Evolutionary conservation across 1,284 basidiomycete species (phyloP), one percentile per base, ranked within the genome.

Genomic region (Fomitopsis betulina): DNA sequence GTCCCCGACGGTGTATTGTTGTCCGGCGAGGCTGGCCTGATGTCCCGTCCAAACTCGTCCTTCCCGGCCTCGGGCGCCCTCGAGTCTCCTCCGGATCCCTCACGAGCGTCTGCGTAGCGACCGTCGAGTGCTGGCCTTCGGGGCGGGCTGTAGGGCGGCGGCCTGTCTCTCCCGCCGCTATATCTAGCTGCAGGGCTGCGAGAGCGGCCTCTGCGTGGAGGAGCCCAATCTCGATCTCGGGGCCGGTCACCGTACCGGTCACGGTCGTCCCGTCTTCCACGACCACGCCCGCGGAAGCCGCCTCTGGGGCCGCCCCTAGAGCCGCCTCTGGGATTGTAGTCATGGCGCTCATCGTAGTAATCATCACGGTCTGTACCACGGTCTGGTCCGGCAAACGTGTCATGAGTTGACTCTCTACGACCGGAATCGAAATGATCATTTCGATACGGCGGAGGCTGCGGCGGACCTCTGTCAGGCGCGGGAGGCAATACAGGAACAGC

Each of bases 11-110:
- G 62, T 33, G 60, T 37, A 15, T 37, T 53, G 63, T 67, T 68
- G 63, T 71, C 72, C 53, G 75, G 63, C 54, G 74, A 72, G 33
- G 74, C 67, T 59, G 79, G 74, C 66, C 89, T 79, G 67, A 90
- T 79, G 70, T 91, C 89, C 66, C 90, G 82, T 64, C 90, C 89
- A 71, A 92, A 92, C 71, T 92, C 89, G 78, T 92, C 89, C 71
- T 84, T 89, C 60, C 75, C 82, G 33, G 72, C 60, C 60, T 58
- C 65, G 56, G 62, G 61, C 21, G 61, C 54, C 40, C 52, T 33
- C 23, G 53, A 42, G 6, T 55, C 56, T 50, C 57, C 42, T 50
- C n/a, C n/a, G n/a, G n/a, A n/a, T n/a, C 55, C 57, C 55, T 53
- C 19, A 55, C 42, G 17, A 47, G 55, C 43, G 47, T 59, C 21